Percentiles rank a stretch among this genome's conserved stretches.
Conservation (phyloP, 257 asterid genomes). For the Ballota nigra region DNA sequence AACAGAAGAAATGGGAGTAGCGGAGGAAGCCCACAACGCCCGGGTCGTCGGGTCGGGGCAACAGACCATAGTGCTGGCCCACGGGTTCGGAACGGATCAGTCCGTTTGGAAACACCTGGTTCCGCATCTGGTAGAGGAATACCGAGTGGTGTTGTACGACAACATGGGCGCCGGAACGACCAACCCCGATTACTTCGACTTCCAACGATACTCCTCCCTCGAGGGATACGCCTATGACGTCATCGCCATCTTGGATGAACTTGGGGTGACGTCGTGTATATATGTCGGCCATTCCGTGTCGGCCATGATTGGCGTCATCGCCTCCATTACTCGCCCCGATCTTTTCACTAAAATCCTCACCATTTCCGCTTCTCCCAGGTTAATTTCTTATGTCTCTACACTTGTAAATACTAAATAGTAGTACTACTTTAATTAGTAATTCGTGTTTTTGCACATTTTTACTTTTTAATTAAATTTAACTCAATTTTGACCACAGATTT, state of each 20-base stretch:
- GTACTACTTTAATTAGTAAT: too few relatives aligned
- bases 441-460: too few relatives aligned
- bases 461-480: too few relatives aligned
- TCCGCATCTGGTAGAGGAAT: slow-evolving; percentile 44
- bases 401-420: too few relatives aligned
- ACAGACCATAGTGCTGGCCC: slow-evolving; percentile 40
- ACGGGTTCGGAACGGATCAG: slow-evolving; percentile 57
- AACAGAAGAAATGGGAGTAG: slow-evolving; percentile 31
- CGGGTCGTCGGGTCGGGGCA: slow-evolving; percentile 52
- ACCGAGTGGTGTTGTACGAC: slow-evolving; percentile 42
- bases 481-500: too few relatives aligned
- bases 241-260: slow-evolving; percentile 52
- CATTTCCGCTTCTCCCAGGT: slow-evolving; percentile 77
- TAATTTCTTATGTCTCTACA: background rate
- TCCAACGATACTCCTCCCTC: slow-evolving; percentile 54
- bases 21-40: slow-evolving; percentile 75
- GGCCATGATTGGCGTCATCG: slow-evolving; percentile 61
- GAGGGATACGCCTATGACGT: slow-evolving; percentile 52
- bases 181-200: slow-evolving; percentile 77
- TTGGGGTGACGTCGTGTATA: slow-evolving; percentile 28
- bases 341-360: slow-evolving; percentile 63
- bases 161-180: slow-evolving; percentile 61
- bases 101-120: slow-evolving; percentile 54
- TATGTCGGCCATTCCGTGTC: slow-evolving; percentile 72
- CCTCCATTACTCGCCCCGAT: slow-evolving; percentile 68